Conservation (phyloP, 202 grass and related monocot genomes). For the Digitaria exilis region DNA sequence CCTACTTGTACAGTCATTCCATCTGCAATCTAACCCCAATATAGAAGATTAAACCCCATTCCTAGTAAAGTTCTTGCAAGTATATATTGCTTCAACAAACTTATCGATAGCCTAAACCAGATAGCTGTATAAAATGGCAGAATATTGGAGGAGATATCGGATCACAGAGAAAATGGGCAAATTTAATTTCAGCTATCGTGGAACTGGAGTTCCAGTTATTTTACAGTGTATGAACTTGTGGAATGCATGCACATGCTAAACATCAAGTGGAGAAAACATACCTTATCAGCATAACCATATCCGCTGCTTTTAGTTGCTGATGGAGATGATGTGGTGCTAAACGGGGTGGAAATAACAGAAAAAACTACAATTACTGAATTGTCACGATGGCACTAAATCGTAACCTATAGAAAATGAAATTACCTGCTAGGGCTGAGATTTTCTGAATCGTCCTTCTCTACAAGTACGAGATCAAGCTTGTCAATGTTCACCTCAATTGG, state of each 20-base stretch:
- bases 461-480: conserved; percentile 89
- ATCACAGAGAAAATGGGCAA: conserved; percentile 33
- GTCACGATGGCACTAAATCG: background rate
- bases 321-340: conserved; percentile 52
- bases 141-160: background rate
- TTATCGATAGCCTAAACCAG: conserved; percentile 1
- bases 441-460: conserved; percentile 82
- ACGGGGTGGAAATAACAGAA: conserved; percentile 19
- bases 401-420: conserved; percentile 13
- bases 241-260: background rate
- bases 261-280: conserved; percentile 44
- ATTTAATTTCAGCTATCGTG: conserved; percentile 7
- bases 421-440: conserved; percentile 80
- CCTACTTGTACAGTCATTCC: conserved; percentile 98
- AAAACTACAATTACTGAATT: conserved; percentile 35
- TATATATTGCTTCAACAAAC: conserved; percentile 26
- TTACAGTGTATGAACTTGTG: conserved; percentile 24
- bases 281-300: conserved; percentile 98
- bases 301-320: conserved; percentile 74
- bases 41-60: conserved; percentile 42
- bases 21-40: conserved; percentile 83
- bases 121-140: conserved; percentile 23
- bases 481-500: conserved; percentile 91
- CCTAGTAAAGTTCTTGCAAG: conserved; percentile 27
- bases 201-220: background rate